Base-by-base conservation (phyloP, 345 rosid genomes). In the Populus tremula region DNA sequence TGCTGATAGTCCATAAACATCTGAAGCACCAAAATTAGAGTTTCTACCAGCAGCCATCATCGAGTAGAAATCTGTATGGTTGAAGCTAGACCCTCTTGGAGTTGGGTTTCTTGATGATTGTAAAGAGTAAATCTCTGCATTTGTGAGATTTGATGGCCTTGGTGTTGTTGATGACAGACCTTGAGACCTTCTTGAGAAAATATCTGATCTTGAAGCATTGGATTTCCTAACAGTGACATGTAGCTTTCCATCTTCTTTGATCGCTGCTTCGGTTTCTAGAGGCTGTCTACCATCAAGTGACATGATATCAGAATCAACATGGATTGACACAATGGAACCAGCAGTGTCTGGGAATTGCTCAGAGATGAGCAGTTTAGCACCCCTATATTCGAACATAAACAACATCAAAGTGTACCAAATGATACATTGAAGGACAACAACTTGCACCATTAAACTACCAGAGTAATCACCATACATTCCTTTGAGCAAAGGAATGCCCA, bases 331-430 rank as follows among this genome's bases (percentile, higher is more conserved):
- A 6, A 93, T 95, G n/a, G 97, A 90, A 1, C 90, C 99, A 0
- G 93, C 99, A 0, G 98, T 92, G 86, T 91, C 98, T 4, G 99
- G 99, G 68, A 95, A 95, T 83, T 95, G 99, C 85, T 95, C 99
- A 87, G 89, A 88, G 54, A 95, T 93, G 17, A 95, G 82, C 74
- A 95, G 79, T 86, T 88, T 91, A 5, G 99, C 99, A 9, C 97
- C 97, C 2, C 99, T 91, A 74, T 90, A 95, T 87, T 95, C 99
- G 71, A 95, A 93, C 45, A 95, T 77, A 71, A 93, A 95, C 70
- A 95, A 89, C 59, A 95, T 91, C 25, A 95, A 88, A 39, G 99
- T 95, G 85, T 95, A 95, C 99, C 99, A 95, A 9, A 95, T 93
- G 63, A 95, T 93, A 77, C 98, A 93, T 87, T 95, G 99, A 25